phyloP scores from a whole-genome alignment of 257 asterid species.

The Verbascum thapsus region DNA sequence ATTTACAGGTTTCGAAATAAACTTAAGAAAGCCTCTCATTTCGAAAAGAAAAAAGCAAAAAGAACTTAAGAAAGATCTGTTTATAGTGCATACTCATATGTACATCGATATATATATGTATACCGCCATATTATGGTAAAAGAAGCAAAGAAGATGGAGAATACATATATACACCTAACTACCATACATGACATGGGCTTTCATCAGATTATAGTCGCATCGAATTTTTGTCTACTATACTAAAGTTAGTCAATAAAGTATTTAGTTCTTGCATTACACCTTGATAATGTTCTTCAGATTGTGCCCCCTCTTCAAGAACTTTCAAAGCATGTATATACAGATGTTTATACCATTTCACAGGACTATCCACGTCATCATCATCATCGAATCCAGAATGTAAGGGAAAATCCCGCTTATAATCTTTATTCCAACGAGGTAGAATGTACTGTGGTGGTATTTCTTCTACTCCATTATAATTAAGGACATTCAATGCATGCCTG shows the following conservation, averaged over 20 bases:
- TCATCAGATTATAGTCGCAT: conserved; percentile 19
- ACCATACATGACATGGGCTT: conserved; percentile 12
- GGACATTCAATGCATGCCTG: conserved; percentile 61
- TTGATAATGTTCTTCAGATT: conserved; percentile 41
- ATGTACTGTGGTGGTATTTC: conserved; percentile 57
- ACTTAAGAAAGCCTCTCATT: too few species aligned
- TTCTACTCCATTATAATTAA: conserved; percentile 53
- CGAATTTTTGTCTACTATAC: conserved; percentile 28
- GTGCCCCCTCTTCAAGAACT: conserved; percentile 56
- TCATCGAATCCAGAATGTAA: conserved; percentile 25
- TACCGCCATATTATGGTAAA: neutral
- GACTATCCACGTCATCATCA: conserved; percentile 36
- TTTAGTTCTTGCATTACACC: conserved; percentile 45
- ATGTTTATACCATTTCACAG: conserved; percentile 38
- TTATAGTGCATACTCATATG: too few species aligned
- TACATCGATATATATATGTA: too few species aligned
- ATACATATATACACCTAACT: conserved; percentile 1
- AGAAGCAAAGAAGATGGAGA: neutral
- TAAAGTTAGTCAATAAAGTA: conserved; percentile 36
- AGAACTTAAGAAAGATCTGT: too few species aligned
- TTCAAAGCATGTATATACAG: conserved; percentile 37
- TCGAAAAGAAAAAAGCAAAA: too few species aligned
- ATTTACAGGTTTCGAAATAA: too few species aligned
- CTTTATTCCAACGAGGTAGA: conserved; percentile 52
- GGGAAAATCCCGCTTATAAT: conserved; percentile 38